Evolutionary conservation across 2,329 filamentous ascomycete species (phyloP).

Genomic region (Aureobasidium zeae): DNA sequence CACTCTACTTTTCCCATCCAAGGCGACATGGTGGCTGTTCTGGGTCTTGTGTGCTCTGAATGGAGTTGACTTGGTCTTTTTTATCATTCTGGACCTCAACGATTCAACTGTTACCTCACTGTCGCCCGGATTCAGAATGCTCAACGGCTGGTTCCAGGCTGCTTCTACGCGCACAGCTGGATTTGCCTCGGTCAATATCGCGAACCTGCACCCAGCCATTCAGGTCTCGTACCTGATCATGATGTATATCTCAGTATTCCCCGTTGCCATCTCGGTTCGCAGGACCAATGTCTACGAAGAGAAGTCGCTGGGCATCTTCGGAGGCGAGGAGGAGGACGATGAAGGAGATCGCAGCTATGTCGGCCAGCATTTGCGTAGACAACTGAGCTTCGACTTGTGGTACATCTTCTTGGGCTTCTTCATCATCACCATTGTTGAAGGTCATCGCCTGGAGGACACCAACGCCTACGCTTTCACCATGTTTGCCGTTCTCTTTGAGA

Average conservation of each 20-base stretch:
- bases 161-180: conserved; percentile 83
- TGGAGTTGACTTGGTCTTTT: conserved; percentile 76
- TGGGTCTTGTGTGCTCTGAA: conserved; percentile 76
- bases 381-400: conserved; percentile 96
- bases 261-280: conserved; percentile 89
- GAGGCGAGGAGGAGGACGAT: conserved; percentile 40
- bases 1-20: conserved; percentile 81
- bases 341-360: conserved; percentile 69
- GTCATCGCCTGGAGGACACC: conserved; percentile 53
- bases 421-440: conserved; percentile 83
- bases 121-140: conserved; percentile 63
- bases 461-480: conserved; percentile 45
- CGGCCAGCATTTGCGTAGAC: conserved; percentile 79
- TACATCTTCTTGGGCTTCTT: conserved; percentile 92
- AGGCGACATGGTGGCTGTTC: conserved; percentile 93
- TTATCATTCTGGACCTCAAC: conserved; percentile 82
- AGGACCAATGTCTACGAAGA: conserved; percentile 96
- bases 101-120: conserved; percentile 58
- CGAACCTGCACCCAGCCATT: conserved; percentile 74
- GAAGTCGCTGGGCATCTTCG: conserved; percentile 68
- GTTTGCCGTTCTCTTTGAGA: conserved; percentile 62
- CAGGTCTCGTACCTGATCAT: conserved; percentile 93
- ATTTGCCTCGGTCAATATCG: conserved; percentile 71
- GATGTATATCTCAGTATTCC: conserved; percentile 99
- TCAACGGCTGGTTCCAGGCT: conserved; percentile 86